phyloP scores from a whole-genome alignment of 2,329 filamentous ascomycete species.

The Fusarium sp. region DNA sequence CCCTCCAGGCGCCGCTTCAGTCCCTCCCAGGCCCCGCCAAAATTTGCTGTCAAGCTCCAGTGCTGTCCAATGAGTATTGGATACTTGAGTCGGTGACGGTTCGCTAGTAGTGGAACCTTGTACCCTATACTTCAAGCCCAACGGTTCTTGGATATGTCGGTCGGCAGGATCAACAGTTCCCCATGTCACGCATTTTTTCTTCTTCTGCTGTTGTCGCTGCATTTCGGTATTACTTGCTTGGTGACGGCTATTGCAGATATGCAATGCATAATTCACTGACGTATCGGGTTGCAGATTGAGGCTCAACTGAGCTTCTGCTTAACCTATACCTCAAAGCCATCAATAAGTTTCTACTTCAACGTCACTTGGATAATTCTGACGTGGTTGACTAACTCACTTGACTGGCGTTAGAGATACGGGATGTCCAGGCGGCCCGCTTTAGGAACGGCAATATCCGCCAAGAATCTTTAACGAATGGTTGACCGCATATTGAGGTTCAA shows the following conservation, averaged over 20 bases:
- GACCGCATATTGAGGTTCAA: neutral
- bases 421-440: slow-evolving; percentile 27
- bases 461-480: neutral
- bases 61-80: slow-evolving; percentile 30
- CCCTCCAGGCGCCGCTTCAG: slow-evolving; percentile 34
- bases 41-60: slow-evolving; percentile 30
- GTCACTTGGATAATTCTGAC: slow-evolving; percentile 14
- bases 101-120: slow-evolving; percentile 1
- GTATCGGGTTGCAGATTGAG: neutral
- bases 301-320: neutral
- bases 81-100: slow-evolving; percentile 17
- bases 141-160: slow-evolving; percentile 22
- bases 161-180: slow-evolving; percentile 36
- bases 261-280: neutral
- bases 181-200: slow-evolving; percentile 38
- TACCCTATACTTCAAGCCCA: slow-evolving; percentile 25
- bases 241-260: slow-evolving; percentile 19
- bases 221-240: slow-evolving; percentile 12
- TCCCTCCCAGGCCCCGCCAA: slow-evolving; percentile 40
- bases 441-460: slow-evolving; percentile 24
- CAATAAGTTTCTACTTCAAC: neutral
- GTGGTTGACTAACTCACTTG: neutral
- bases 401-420: slow-evolving; percentile 21
- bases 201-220: neutral
- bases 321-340: slow-evolving; percentile 6